phyloP scores from a whole-genome alignment of 2,329 filamentous ascomycete genomes.

The Ceratocystis cacaofunesta region DNA sequence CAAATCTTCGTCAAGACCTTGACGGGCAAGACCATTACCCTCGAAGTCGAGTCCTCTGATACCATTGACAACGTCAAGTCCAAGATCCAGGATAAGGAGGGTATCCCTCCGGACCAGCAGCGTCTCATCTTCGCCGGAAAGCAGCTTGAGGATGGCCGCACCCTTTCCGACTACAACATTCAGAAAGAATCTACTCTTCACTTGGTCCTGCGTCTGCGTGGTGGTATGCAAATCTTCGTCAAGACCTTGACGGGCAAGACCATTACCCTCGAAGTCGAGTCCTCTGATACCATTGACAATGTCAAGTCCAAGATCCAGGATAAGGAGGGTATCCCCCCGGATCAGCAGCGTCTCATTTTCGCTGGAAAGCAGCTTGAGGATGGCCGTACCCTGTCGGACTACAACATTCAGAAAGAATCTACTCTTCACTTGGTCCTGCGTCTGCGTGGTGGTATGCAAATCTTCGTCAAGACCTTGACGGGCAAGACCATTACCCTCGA shows the following conservation, averaged over 20 bases:
- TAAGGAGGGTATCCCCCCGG: constrained; percentile 85
- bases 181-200: constrained; percentile 81
- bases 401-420: constrained; percentile 91
- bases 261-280: constrained; percentile 83
- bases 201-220: constrained; percentile 64
- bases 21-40: constrained; percentile 85
- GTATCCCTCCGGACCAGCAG: constrained; percentile 88
- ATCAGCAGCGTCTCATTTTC: constrained; percentile 88
- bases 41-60: constrained; percentile 78
- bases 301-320: constrained; percentile 90
- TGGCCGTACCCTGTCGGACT: constrained; percentile 67
- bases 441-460: constrained; percentile 80
- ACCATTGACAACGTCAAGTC: constrained; percentile 90
- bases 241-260: constrained; percentile 87
- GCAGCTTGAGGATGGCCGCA: constrained; percentile 84
- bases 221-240: too few relatives aligned
- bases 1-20: constrained; percentile 80
- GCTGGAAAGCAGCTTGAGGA: constrained; percentile 90
- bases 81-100: constrained; percentile 89
- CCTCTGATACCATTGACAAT: constrained; percentile 82
- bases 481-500: constrained; percentile 92
- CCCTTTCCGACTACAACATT: constrained; percentile 89
- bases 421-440: constrained; percentile 76
- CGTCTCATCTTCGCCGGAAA: constrained; percentile 88
- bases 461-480: constrained; percentile 74